Base-by-base conservation (phyloP, 2,329 filamentous ascomycete species). In the Microcera coccophila region DNA sequence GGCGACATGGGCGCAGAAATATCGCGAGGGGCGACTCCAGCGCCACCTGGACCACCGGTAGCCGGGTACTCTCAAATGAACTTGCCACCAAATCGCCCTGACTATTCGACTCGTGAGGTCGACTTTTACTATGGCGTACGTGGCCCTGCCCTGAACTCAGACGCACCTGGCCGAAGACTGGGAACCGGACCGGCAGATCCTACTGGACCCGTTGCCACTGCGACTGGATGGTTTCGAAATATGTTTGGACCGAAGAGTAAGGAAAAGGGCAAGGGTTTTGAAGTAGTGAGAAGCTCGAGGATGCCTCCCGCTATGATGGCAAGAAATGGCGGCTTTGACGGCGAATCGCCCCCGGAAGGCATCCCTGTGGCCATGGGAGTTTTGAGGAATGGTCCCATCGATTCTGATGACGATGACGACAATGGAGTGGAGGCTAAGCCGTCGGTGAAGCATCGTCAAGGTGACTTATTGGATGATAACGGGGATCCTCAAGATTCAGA, bases 121-220 rank as follows among this genome's bases (percentile, higher is more conserved):
- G 93, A 98, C 63, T 95, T 95, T 58, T 97, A 97, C 67, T 97
- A 98, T 58, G 87, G 90, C 9, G 86, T 95, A 15, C 82, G 93
- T 24, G 93, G 93, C 0, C 88, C 90, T 16, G 89, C 91, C 1
- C 70, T 97, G 11, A 90, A 85, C 54, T 86, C 89, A 2, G 87
- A 89, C 47, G 82, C 82, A 3, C 85, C 86, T 0, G 89, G 87
- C 16, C 79, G 93, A 38, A 91, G 87, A 61, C 73, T 96, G 38
- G 91, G 93, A 58, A 98, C 93, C 4, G 93, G 93, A 0, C 93
- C 93, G 3, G 90, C 90, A 8, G 91, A 98, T 69, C 93, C 93
- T 1, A 95, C 90, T 28, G 88, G 90, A 1, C 89, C 90, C 0
- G 87, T 95, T 16, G 86, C 89, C 2, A 91, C 87, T 7, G 91